Base-by-base conservation (phyloP, 805 yeast species). In the Myxozyma nipponensis region DNA sequence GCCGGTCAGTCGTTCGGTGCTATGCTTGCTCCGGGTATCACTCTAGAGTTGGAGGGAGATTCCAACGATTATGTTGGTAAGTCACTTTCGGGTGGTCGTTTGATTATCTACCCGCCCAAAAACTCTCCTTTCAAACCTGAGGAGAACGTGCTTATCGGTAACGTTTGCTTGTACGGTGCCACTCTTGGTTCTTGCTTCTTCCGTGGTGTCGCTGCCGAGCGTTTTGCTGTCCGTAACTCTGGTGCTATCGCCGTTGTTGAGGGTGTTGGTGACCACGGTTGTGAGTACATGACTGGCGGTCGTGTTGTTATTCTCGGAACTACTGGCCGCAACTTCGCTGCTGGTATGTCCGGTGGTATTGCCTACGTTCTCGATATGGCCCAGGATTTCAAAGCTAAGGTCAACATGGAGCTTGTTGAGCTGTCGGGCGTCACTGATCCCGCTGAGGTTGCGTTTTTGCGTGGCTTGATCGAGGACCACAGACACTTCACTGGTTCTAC, bases 1-100 rank as follows among this genome's bases (percentile, higher is more conserved):
- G 98, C 98, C 25, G 98, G 98, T 64, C 98, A 91, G 74, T 89
- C 97, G 2, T 91, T 93, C 66, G 98, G 98, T 74, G 98, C 98
- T 1, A 91, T 87, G 76, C 77, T 93, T 63, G 95, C 98, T 43
- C 83, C 95, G 4, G 98, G 98, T 75, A 83, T 91, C 57, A 93
- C 98, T 9, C 80, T 91, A 65, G 95, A 87, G 69, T 76, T 91
- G 59, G 95, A 88, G 73, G 98, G 98, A 75, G 98, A 91, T 71
- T 87, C 96, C 61, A 91, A 91, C 68, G 98, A 91, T 74, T 91
- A 93, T 70, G 96, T 93, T 58, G 98, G 98, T 60, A 91, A 91
- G 73, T 97, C 98, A 62, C 76, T 91, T 52, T 86, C 95, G 55
- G 98, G 98, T 64, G 98, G 98, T 69, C 80, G 95, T 63, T 66